Evolutionary conservation across 805 yeast genomes (phyloP).

Genomic region (Metschnikowia aberdeeniae): DNA sequence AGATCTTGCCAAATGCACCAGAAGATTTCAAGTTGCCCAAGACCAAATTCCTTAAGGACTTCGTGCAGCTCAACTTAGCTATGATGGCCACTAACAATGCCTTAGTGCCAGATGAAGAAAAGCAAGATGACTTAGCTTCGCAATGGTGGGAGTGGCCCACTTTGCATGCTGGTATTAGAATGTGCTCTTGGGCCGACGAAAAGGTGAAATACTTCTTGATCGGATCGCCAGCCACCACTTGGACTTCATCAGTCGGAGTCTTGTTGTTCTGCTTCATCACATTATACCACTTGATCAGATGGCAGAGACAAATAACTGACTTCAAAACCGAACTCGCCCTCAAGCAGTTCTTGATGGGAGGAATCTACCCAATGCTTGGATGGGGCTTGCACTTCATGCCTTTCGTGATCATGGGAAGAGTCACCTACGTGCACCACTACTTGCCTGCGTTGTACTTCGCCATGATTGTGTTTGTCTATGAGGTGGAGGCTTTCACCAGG

Average conservation of each 20-base stretch:
- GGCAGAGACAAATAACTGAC: slow-evolving; percentile 70
- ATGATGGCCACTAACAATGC: slow-evolving; percentile 89
- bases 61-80: slow-evolving; percentile 69
- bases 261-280: slow-evolving; percentile 48
- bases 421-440: slow-evolving; percentile 94
- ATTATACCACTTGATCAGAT: slow-evolving; percentile 40
- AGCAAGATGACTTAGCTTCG: slow-evolving; percentile 67
- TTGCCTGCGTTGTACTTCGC: slow-evolving; percentile 96
- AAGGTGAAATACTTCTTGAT: slow-evolving; percentile 59
- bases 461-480: slow-evolving; percentile 65
- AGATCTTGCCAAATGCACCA: slow-evolving; percentile 54
- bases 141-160: slow-evolving; percentile 85
- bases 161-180: slow-evolving; percentile 61
- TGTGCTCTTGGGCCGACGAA: slow-evolving; percentile 66
- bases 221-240: slow-evolving; percentile 65
- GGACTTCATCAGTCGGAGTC: slow-evolving; percentile 64
- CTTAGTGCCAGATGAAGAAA: slow-evolving; percentile 71
- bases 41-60: slow-evolving; percentile 59
- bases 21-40: slow-evolving; percentile 60
- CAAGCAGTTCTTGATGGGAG: slow-evolving; percentile 61
- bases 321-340: slow-evolving; percentile 46
- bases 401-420: slow-evolving; percentile 91
- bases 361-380: slow-evolving; percentile 80
- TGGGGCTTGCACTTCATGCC: slow-evolving; percentile 90
- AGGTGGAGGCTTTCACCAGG: slow-evolving; percentile 45